Evolutionary conservation across 306 rosid genomes (phyloP).

Genomic region (Fragaria nilgerrensis): DNA sequence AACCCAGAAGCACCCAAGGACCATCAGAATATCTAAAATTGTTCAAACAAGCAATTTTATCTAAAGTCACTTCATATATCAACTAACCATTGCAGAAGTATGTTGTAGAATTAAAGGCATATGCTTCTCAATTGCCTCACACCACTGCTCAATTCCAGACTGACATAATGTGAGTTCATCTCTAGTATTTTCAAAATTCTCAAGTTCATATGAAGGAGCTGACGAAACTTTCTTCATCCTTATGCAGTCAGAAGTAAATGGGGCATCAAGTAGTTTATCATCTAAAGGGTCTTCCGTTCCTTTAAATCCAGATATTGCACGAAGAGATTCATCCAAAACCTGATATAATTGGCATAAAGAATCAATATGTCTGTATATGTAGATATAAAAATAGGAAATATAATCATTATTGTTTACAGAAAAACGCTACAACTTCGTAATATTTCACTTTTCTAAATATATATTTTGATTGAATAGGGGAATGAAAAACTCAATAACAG

Average conservation of each 20-base stretch:
- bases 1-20: background rate
- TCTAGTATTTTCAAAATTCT: slow-evolving; percentile 29
- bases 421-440: background rate
- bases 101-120: slow-evolving; percentile 62
- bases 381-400: background rate
- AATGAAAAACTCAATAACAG: background rate
- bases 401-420: background rate
- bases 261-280: slow-evolving; percentile 64
- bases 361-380: background rate
- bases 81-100: slow-evolving; percentile 66
- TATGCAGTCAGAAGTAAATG: slow-evolving; percentile 77
- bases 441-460: background rate
- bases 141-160: slow-evolving; percentile 71
- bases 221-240: slow-evolving; percentile 91
- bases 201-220: slow-evolving; percentile 70
- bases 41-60: slow-evolving; percentile 9
- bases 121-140: slow-evolving; percentile 76
- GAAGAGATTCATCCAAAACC: slow-evolving; percentile 89
- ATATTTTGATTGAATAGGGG: background rate
- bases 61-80: slow-evolving; percentile 4
- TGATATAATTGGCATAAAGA: slow-evolving; percentile 28
- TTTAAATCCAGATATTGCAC: slow-evolving; percentile 90
- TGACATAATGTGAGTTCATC: slow-evolving; percentile 37
- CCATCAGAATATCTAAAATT: background rate
- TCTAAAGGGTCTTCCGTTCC: slow-evolving; percentile 91